Percentiles rank a stretch among this genome's conserved stretches.
Evolutionary conservation across 306 rosid species (phyloP).

Genomic region (Prunus mume): DNA sequence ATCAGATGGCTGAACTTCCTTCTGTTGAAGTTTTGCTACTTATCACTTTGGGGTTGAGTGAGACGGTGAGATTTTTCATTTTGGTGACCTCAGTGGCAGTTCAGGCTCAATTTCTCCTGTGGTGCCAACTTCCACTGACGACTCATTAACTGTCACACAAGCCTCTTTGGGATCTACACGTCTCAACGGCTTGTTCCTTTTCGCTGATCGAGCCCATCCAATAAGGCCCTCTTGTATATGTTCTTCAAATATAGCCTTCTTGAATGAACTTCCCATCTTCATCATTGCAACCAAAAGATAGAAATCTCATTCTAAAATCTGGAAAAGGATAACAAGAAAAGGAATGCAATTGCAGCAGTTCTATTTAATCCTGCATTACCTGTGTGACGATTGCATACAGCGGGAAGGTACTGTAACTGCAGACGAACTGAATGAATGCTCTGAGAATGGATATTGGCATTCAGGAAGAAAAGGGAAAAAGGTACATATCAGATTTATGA

Average conservation of each 20-base stretch:
- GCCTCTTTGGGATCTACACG: no score
- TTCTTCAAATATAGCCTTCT: slow-evolving; percentile 26
- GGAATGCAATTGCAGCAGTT: neutral
- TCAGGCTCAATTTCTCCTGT: no score
- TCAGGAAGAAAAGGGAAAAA: neutral
- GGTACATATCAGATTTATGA: neutral
- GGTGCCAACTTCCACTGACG: no score
- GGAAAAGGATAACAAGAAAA: neutral
- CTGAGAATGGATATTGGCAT: slow-evolving; percentile 2
- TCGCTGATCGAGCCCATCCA: slow-evolving; percentile 28
- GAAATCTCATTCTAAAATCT: neutral
- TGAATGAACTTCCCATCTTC: slow-evolving; percentile 36
- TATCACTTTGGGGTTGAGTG: no score
- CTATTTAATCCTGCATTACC: neutral
- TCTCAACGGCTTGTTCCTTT: neutral
- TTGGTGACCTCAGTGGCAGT: no score
- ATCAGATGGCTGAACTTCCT: no score
- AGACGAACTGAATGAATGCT: slow-evolving; percentile 25
- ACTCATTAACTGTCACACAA: no score
- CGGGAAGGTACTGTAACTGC: slow-evolving; percentile 37
- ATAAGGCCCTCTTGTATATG: slow-evolving; percentile 21
- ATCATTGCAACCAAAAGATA: neutral
- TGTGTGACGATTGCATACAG: slow-evolving; percentile 32
- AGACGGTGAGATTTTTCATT: no score
- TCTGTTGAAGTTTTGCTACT: no score